Percentiles rank a stretch among this genome's conserved stretches.
Evolutionary conservation across 495 filamentous ascomycete species (phyloP).

Genomic region (Aspergillus wentii): DNA sequence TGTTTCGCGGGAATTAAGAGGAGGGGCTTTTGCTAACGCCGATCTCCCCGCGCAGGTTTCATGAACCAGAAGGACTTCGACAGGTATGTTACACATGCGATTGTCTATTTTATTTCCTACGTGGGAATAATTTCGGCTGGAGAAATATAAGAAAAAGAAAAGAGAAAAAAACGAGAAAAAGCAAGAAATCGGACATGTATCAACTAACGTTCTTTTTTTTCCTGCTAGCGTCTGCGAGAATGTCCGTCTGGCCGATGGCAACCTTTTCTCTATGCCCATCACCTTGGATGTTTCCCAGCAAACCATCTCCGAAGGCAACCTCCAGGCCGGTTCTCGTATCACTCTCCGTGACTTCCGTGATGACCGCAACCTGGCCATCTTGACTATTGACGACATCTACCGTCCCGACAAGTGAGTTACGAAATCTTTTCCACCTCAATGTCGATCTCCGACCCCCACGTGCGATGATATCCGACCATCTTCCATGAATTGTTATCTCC

Average conservation of each 20-base stretch:
- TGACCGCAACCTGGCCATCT: constrained; percentile 89
- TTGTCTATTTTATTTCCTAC: too few species aligned
- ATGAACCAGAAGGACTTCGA: constrained; percentile 96
- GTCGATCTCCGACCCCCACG: too few species aligned
- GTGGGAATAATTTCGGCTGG: too few species aligned
- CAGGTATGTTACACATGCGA: constrained; percentile 53
- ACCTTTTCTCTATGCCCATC: constrained; percentile 95
- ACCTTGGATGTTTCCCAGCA: constrained; percentile 78
- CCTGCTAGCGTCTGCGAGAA: constrained; percentile 88
- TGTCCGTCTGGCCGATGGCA: constrained; percentile 79
- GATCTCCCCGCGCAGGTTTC: constrained; percentile 62
- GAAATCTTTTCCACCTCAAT: background rate
- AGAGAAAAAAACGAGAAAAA: constrained; percentile 7
- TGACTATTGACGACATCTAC: constrained; percentile 95
- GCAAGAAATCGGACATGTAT: constrained; percentile 7
- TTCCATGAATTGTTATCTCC: too few species aligned
- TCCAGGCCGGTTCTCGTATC: constrained; percentile 75
- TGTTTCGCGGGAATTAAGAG: constrained; percentile 20
- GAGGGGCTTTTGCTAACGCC: constrained; percentile 26
- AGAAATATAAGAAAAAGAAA: constrained; percentile 8
- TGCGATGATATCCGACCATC: too few species aligned
- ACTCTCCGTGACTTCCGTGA: constrained; percentile 94
- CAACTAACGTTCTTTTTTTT: constrained; percentile 1
- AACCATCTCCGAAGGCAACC: constrained; percentile 62
- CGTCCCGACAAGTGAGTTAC: constrained; percentile 86